Conservation (phyloP, 2,329 filamentous ascomycete genomes). For the Macrophomina pseudophaseolina region DNA sequence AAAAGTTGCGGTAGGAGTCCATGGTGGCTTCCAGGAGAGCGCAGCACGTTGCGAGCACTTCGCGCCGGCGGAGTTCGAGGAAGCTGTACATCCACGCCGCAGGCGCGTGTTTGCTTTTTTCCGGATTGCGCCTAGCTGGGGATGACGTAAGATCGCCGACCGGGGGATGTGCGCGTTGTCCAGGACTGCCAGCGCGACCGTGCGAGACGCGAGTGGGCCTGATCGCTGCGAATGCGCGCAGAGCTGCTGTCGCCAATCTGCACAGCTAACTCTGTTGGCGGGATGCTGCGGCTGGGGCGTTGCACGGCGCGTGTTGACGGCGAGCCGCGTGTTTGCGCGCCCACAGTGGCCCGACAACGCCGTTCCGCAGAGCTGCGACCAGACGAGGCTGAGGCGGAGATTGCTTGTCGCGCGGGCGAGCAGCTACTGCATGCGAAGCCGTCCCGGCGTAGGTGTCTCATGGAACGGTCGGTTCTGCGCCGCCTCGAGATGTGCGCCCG, state of each 20-base stretch:
- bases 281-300: background rate
- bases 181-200: conserved; percentile 10
- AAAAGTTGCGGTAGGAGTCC: conserved; percentile 35
- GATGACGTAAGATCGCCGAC: conserved; percentile 20
- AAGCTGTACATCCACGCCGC: conserved; percentile 18
- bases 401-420: background rate
- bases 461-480: too few species aligned
- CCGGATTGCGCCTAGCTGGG: conserved; percentile 17
- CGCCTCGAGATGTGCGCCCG: too few species aligned
- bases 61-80: conserved; percentile 21
- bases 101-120: conserved; percentile 25
- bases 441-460: too few species aligned
- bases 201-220: conserved; percentile 14
- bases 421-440: too few species aligned
- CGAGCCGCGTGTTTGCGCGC: background rate
- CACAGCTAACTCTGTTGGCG: background rate
- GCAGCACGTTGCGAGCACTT: conserved; percentile 29
- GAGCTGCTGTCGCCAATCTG: background rate
- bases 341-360: conserved; percentile 11
- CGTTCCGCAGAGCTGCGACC: background rate
- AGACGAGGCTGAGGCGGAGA: background rate
- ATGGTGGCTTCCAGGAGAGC: conserved; percentile 35
- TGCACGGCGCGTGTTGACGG: background rate
- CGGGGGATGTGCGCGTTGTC: conserved; percentile 21
- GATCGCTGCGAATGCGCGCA: conserved; percentile 7